These are phyloP conservation scores for Hericium coralloides DNA, from an alignment of 768 basidiomycete genomes.

Conservation along the genomic window DNA sequence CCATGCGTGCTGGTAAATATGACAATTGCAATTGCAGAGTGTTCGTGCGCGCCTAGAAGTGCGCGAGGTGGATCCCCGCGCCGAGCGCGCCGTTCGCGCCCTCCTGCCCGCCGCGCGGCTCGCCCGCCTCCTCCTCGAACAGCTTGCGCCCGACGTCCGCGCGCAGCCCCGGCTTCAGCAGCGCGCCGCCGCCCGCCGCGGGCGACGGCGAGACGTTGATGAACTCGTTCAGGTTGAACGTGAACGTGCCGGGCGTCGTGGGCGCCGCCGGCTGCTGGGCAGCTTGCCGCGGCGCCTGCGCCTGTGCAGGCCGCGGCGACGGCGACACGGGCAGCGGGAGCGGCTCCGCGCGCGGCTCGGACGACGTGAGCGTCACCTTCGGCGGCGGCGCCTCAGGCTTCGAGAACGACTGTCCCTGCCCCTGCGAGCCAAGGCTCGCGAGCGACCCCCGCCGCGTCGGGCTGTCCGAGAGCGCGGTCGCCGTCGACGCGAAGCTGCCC, in stretches of 20 bases:
- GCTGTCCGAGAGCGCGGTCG: slow-evolving; percentile 3
- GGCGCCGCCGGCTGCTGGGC: background rate
- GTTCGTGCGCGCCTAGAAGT: slow-evolving; percentile 8
- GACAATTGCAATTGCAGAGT: slow-evolving; percentile 18
- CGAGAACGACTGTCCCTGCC: background rate
- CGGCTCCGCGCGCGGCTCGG: slow-evolving; percentile 10
- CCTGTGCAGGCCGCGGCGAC: background rate
- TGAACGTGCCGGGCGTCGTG: slow-evolving; percentile 14
- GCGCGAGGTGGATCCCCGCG: slow-evolving; percentile 13
- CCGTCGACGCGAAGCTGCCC: slow-evolving; percentile 35
- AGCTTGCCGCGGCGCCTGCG: slow-evolving; percentile 1
- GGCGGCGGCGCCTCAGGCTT: background rate
- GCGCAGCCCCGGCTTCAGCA: slow-evolving; percentile 11
- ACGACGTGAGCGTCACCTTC: slow-evolving; percentile 11
- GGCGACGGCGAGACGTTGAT: slow-evolving; percentile 17
- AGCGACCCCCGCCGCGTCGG: slow-evolving; percentile 3
- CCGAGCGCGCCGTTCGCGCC: slow-evolving; percentile 10
- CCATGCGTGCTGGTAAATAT: slow-evolving; percentile 14
- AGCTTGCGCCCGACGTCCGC: slow-evolving; percentile 12
- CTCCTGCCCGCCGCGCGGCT: slow-evolving; percentile 4
- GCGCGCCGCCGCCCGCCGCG: slow-evolving; percentile 8
- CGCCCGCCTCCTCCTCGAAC: slow-evolving; percentile 13
- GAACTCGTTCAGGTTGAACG: slow-evolving; percentile 17
- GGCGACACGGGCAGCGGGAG: slow-evolving; percentile 5
- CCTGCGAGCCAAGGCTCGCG: slow-evolving; percentile 6